Conservation (phyloP, 176 grass and related monocot genomes). For the Musa schizocarpa region DNA sequence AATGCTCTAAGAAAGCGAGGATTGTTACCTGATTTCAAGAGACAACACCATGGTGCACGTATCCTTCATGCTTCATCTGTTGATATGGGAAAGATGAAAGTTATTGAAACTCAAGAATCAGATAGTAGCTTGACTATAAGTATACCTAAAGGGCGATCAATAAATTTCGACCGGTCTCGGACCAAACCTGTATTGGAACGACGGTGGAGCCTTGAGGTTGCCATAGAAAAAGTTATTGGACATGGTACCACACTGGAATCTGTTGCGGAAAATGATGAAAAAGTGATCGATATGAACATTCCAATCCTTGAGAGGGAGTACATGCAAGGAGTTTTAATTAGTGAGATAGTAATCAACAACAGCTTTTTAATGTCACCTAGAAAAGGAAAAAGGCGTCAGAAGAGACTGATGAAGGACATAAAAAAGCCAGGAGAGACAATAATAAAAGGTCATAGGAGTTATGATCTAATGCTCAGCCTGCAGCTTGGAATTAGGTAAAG, state of each 20-base stretch:
- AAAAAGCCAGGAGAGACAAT: constrained; percentile 84
- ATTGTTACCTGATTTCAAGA: constrained; percentile 23
- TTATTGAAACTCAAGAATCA: constrained; percentile 1
- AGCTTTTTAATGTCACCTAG: constrained; percentile 62
- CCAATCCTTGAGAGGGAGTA: constrained; percentile 71
- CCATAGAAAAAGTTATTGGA: constrained; percentile 20
- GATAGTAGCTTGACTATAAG: not conserved
- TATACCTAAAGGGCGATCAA: not conserved
- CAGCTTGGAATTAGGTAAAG: constrained; percentile 99
- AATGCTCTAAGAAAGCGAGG: constrained; percentile 66
- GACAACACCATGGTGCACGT: constrained; percentile 7
- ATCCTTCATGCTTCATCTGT: constrained; percentile 25
- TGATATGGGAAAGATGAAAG: constrained; percentile 19
- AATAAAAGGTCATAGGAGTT: constrained; percentile 96
- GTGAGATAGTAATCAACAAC: constrained; percentile 62
- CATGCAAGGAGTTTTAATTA: constrained; percentile 97
- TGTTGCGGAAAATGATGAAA: constrained; percentile 31
- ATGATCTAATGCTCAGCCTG: constrained; percentile 97
- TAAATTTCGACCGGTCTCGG: constrained; percentile 12
- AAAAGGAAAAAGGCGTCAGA: constrained; percentile 64
- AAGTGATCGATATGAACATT: constrained; percentile 28
- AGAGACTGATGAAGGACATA: constrained; percentile 62
- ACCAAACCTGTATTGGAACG: constrained; percentile 13
- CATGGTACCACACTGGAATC: constrained; percentile 7
- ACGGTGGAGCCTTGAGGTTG: constrained; percentile 21